phyloP scores from a whole-genome alignment of 1,284 basidiomycete genomes.

The Boletellus sp. region DNA sequence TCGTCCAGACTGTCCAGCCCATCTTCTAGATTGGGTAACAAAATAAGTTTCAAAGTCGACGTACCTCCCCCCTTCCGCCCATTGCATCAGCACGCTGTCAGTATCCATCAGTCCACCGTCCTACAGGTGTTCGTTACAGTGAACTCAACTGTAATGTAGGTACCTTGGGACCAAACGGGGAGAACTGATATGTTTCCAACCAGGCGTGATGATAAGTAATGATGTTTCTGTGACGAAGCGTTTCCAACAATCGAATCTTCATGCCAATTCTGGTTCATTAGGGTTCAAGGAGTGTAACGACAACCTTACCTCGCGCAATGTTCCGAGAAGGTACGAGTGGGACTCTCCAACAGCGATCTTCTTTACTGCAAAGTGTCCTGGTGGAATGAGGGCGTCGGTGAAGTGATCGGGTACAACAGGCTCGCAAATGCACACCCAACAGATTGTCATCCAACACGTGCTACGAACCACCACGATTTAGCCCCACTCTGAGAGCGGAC shows the following conservation, averaged over 20 bases:
- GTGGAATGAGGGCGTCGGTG: constrained; percentile 17
- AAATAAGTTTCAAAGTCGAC: background rate
- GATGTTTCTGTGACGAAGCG: constrained; percentile 88
- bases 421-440: constrained; percentile 44
- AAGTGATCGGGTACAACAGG: background rate
- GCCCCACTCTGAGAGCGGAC: background rate
- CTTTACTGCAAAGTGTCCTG: constrained; percentile 87
- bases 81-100: constrained; percentile 84
- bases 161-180: constrained; percentile 78
- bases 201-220: constrained; percentile 94
- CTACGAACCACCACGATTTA: constrained; percentile 34
- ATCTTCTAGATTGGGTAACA: constrained; percentile 1
- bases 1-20: constrained; percentile 63
- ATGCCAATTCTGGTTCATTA: background rate
- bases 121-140: background rate
- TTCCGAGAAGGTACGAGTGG: constrained; percentile 77
- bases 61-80: constrained; percentile 80
- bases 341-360: constrained; percentile 93
- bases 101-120: constrained; percentile 5
- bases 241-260: constrained; percentile 78
- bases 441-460: constrained; percentile 79
- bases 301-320: constrained; percentile 65
- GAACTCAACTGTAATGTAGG: constrained; percentile 71
- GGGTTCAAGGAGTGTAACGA: background rate
- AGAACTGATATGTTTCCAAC: constrained; percentile 85